A percentile compares a stretch with the other conserved stretches of the same genome.
These are phyloP conservation scores for Chromosphaera perkinsii DNA, from an alignment of 208 protist species.

Conservation along the genomic window DNA sequence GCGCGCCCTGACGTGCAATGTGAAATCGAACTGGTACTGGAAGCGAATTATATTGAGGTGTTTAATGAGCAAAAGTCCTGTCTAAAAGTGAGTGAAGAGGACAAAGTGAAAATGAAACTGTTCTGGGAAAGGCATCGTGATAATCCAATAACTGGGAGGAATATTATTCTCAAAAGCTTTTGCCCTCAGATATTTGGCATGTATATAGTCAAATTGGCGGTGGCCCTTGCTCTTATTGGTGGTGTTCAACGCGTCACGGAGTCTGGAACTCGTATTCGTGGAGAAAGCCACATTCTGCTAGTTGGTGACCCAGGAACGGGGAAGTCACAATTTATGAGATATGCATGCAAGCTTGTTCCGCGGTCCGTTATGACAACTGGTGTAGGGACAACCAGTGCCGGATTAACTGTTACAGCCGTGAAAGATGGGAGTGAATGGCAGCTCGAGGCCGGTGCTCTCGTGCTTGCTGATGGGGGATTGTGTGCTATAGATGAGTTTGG, in stretches of 20 bases:
- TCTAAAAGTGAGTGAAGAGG: neutral
- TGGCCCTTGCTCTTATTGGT: constrained; percentile 63
- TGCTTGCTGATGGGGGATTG: constrained; percentile 90
- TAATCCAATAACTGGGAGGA: constrained; percentile 42
- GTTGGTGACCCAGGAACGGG: constrained; percentile 71
- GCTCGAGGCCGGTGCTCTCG: constrained; percentile 86
- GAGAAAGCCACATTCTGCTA: constrained; percentile 69
- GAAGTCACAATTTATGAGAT: constrained; percentile 69
- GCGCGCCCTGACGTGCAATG: neutral
- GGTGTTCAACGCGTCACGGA: constrained; percentile 23
- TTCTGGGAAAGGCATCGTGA: constrained; percentile 30
- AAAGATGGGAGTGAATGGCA: constrained; percentile 66
- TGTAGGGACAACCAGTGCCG: constrained; percentile 61
- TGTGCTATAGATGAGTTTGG: constrained; percentile 96
- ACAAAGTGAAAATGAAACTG: neutral
- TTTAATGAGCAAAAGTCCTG: neutral
- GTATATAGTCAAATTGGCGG: constrained; percentile 63
- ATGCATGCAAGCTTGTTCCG: constrained; percentile 47
- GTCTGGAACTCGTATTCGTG: constrained; percentile 50
- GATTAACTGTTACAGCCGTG: constrained; percentile 59
- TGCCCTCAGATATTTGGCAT: constrained; percentile 69
- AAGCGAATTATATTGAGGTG: constrained; percentile 3
- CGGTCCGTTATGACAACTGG: constrained; percentile 64
- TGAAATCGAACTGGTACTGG: constrained; percentile 50
- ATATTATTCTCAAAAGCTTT: constrained; percentile 57